A percentile compares a stretch with the other conserved stretches of the same genome.
phyloP scores from a whole-genome alignment of 495 filamentous ascomycete species.

The Xylaria venustula region DNA sequence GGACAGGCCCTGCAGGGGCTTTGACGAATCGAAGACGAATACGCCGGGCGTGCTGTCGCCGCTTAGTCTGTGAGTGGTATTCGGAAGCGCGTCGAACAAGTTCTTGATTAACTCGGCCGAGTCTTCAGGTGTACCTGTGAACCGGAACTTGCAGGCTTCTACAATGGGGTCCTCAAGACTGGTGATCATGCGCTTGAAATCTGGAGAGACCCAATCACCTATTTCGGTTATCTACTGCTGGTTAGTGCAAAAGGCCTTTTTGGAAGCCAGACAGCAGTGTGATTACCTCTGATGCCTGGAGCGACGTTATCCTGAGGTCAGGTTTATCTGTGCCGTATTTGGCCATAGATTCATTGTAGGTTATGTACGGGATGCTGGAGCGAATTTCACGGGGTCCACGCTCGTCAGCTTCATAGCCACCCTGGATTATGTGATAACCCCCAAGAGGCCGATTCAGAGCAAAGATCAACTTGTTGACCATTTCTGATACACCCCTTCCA shows the following conservation, averaged over 20 bases:
- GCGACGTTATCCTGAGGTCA: conserved; percentile 62
- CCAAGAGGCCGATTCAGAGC: too few species aligned
- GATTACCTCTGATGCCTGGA: conserved; percentile 38
- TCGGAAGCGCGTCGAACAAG: conserved; percentile 67
- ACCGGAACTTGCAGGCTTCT: conserved; percentile 66
- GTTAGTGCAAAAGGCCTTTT: not conserved
- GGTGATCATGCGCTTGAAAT: conserved; percentile 72
- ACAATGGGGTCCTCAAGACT: conserved; percentile 60
- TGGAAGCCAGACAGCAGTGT: not conserved
- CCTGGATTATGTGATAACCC: too few species aligned
- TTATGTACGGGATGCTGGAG: too few species aligned
- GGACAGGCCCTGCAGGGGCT: conserved; percentile 71
- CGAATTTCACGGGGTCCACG: too few species aligned
- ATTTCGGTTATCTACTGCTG: conserved; percentile 58
- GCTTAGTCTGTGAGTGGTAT: conserved; percentile 57
- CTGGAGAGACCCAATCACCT: conserved; percentile 59
- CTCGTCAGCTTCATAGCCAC: too few species aligned
- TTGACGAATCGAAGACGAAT: conserved; percentile 66
- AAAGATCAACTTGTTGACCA: not conserved
- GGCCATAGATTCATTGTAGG: too few species aligned
- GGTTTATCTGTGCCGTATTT: conserved; percentile 80
- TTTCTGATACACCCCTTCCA: conserved; percentile 69
- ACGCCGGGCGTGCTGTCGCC: conserved; percentile 71
- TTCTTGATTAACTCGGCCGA: conserved; percentile 59
- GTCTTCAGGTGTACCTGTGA: conserved; percentile 35